These are phyloP conservation scores for Alternaria tenuissima DNA, from an alignment of 2,329 filamentous ascomycete genomes.

Conservation along the genomic window DNA sequence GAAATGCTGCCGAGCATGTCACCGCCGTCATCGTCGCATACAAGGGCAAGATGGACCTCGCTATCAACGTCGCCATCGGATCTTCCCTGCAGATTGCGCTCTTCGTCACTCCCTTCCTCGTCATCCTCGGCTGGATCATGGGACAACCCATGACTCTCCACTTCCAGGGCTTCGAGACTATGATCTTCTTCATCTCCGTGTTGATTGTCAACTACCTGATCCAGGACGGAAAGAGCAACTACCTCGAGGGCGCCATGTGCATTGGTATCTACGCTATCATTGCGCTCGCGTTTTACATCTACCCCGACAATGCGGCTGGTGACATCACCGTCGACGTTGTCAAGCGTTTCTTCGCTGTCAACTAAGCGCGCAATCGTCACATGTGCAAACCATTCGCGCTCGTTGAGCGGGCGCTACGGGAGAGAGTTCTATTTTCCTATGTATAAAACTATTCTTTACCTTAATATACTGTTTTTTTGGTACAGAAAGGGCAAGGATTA, in stretches of 20 bases:
- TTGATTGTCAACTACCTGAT: constrained; percentile 91
- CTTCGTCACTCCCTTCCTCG: constrained; percentile 65
- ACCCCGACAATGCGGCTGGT: constrained; percentile 61
- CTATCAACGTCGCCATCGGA: constrained; percentile 64
- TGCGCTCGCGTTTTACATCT: constrained; percentile 67
- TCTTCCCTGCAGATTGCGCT: constrained; percentile 65
- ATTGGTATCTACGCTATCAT: constrained; percentile 66
- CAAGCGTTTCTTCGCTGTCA: constrained; percentile 36
- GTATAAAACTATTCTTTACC: constrained; percentile 11
- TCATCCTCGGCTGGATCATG: constrained; percentile 65
- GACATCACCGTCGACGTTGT: constrained; percentile 40
- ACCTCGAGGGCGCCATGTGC: constrained; percentile 77
- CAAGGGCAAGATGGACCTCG: constrained; percentile 67
- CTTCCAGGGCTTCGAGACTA: constrained; percentile 89
- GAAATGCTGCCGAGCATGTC: constrained; percentile 65
- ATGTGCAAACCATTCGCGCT: not conserved
- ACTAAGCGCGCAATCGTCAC: not conserved
- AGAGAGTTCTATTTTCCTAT: constrained; percentile 13
- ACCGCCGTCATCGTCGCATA: constrained; percentile 63
- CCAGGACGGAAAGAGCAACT: constrained; percentile 84
- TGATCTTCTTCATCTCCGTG: constrained; percentile 82
- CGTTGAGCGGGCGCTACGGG: constrained; percentile 15
- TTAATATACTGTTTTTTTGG: not conserved
- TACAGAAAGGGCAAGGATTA: not conserved
- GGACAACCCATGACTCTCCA: constrained; percentile 70